These are phyloP conservation scores for Yueomyces sinensis DNA, from an alignment of 805 yeast species.

Conservation along the genomic window DNA sequence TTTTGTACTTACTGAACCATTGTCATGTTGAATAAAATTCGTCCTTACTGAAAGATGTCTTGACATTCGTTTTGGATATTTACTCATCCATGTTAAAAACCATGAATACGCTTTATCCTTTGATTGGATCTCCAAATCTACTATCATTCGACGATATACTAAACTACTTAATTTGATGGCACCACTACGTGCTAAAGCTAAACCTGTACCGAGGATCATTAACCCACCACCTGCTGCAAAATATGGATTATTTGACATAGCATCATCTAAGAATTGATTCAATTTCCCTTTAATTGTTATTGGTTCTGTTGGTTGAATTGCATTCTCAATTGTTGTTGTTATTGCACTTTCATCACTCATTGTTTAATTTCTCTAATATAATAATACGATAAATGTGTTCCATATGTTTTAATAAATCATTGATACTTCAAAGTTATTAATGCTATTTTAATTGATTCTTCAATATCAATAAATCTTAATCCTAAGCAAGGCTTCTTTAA, in stretches of 20 bases:
- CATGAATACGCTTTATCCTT: constrained; percentile 88
- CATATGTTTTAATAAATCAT: no score
- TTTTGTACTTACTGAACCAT: constrained; percentile 78
- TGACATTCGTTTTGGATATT: constrained; percentile 57
- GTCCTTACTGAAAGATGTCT: constrained; percentile 89
- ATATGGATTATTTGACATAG: constrained; percentile 69
- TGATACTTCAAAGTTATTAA: no score
- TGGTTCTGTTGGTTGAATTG: neutral
- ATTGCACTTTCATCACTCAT: neutral
- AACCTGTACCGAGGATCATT: constrained; percentile 84
- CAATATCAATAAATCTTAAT: no score
- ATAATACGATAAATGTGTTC: no score
- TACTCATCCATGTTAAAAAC: constrained; percentile 95
- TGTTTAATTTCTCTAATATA: no score
- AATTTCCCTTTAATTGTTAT: constrained; percentile 20
- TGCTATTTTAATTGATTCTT: no score
- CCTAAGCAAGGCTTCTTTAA: no score
- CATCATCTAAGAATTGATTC: constrained; percentile 33
- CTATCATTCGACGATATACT: constrained; percentile 69
- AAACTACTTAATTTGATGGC: constrained; percentile 49
- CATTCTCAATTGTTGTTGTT: no score
- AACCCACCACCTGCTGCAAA: constrained; percentile 98
- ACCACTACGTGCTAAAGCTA: constrained; percentile 67
- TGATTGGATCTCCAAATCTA: constrained; percentile 85
- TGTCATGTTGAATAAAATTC: constrained; percentile 73